Percentiles rank a stretch among this genome's conserved stretches.
phyloP scores from a whole-genome alignment of 345 rosid species.

The Stellera chamaejasme region DNA sequence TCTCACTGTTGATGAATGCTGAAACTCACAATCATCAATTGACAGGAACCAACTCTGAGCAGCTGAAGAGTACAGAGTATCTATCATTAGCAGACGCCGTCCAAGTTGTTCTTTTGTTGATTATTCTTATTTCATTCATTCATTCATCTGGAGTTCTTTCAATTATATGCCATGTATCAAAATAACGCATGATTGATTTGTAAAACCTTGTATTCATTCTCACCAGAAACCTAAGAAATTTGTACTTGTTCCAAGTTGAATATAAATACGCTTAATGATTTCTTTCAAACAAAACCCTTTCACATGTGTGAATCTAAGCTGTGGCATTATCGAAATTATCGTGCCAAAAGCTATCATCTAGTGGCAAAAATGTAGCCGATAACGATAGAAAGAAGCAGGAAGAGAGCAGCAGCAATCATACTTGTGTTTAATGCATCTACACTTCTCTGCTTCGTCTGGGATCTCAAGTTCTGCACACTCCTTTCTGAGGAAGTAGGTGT shows the following conservation, averaged over 20 bases:
- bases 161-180: not conserved
- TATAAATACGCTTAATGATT: not conserved
- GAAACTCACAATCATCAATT: not conserved
- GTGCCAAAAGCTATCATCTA: slow-evolving; percentile 11
- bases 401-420: slow-evolving; percentile 35
- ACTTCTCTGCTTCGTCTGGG: slow-evolving; percentile 11
- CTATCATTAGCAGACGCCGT: no score
- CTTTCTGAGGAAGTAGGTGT: slow-evolving; percentile 22
- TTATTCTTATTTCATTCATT: not conserved
- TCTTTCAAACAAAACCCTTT: not conserved
- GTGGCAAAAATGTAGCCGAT: slow-evolving; percentile 38
- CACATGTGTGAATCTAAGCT: not conserved
- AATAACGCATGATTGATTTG: not conserved
- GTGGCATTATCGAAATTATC: not conserved
- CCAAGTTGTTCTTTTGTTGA: not conserved
- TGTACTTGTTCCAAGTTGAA: no score
- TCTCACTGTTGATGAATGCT: not conserved
- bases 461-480: slow-evolving; percentile 15
- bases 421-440: slow-evolving; percentile 14
- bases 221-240: not conserved
- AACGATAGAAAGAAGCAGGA: slow-evolving; percentile 44
- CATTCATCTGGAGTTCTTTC: not conserved
- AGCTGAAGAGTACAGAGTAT: no score
- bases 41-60: no score
- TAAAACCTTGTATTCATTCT: not conserved